These are phyloP conservation scores for Aristolochia californica DNA, from an alignment of 164 flowering plant genomes.

Conservation along the genomic window DNA sequence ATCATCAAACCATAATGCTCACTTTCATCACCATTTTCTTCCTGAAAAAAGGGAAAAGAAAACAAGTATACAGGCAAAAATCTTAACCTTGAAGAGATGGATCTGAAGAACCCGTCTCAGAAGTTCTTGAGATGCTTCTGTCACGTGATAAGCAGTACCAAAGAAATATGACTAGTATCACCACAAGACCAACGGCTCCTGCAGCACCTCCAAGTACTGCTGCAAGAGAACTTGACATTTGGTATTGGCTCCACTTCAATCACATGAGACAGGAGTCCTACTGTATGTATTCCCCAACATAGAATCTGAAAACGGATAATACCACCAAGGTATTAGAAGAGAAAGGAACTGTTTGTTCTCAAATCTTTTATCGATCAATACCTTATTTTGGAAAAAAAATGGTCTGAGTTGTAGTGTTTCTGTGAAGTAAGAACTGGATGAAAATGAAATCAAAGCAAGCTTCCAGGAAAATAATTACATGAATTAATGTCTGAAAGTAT, in stretches of 20 bases:
- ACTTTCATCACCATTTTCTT: not conserved
- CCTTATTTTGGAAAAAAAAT: not conserved
- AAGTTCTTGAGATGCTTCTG: constrained; percentile 52
- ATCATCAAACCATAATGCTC: not conserved
- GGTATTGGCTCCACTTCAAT: constrained; percentile 41
- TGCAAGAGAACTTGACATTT: constrained; percentile 90
- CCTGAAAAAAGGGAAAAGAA: not conserved
- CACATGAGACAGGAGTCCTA: constrained; percentile 14
- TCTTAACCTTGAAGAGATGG: constrained; percentile 61
- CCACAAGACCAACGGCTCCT: constrained; percentile 83
- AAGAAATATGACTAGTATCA: constrained; percentile 35
- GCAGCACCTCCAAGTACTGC: constrained; percentile 89
- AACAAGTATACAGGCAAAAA: not conserved
- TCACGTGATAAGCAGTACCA: constrained; percentile 50
- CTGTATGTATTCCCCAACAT: constrained; percentile 21
- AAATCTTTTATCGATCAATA: not conserved
- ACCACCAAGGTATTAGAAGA: not conserved
- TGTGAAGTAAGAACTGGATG: not conserved
- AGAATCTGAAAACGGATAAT: constrained; percentile 26
- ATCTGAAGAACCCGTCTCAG: constrained; percentile 87
- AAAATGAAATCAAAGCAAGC: not conserved
- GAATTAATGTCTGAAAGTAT: not conserved
- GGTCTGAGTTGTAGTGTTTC: not conserved
- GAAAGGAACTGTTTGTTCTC: not conserved
- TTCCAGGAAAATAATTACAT: not conserved